Conservation (phyloP, 345 rosid species). For the Turritis glabra region DNA sequence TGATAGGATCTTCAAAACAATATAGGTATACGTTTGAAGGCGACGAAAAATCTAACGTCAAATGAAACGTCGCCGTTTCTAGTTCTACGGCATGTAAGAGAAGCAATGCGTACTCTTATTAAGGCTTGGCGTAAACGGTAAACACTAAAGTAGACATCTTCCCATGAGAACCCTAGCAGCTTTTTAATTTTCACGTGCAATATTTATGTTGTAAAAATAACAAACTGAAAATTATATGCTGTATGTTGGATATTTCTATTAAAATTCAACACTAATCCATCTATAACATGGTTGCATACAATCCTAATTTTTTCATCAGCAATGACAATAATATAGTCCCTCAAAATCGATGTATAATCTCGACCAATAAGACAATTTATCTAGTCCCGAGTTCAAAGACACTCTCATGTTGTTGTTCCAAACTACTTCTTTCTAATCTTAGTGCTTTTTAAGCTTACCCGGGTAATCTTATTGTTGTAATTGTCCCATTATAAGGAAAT, state of each 20-base stretch:
- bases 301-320: background rate
- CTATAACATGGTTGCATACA: background rate
- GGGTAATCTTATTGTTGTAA: too few relatives aligned
- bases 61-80: constrained; percentile 14
- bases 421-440: too few relatives aligned
- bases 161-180: background rate
- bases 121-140: constrained; percentile 15
- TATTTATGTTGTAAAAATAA: background rate
- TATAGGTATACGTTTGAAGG: constrained; percentile 22
- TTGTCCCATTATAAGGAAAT: too few relatives aligned
- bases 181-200: background rate
- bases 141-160: background rate
- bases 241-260: too few relatives aligned
- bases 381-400: background rate
- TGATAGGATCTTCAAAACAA: constrained; percentile 14
- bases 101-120: constrained; percentile 13
- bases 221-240: too few relatives aligned
- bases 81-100: background rate
- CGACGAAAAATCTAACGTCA: constrained; percentile 29
- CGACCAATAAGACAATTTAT: background rate
- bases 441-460: too few relatives aligned
- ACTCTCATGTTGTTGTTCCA: too few relatives aligned
- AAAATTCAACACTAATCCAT: too few relatives aligned
- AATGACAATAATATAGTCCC: background rate
- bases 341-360: background rate